Base-by-base conservation (phyloP, 371 early-diverging fungal genomes). In the Smittium culicis region DNA sequence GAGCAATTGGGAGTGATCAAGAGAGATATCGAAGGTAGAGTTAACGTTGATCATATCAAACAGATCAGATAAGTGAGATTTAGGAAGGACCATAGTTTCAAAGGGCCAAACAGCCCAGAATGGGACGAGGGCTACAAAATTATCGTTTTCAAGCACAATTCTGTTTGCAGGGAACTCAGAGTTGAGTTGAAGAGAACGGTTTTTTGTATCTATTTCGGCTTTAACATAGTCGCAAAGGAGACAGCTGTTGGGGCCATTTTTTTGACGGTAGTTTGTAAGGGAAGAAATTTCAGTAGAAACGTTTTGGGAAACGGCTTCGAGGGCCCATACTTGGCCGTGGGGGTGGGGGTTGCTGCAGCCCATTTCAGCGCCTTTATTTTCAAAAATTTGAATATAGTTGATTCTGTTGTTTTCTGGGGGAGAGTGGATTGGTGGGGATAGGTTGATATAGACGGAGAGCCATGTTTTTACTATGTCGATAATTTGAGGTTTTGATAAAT, bases 31-130 rank as follows among this genome's bases (percentile, higher is more conserved):
- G 45, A 45, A 11, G 5, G 11, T 20, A 45, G 45, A 20, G 20
- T 5, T 11, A 45, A 20, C 5, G 11, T 45, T 45, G 5, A 45
- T 45, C 11, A 45, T 35, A 45, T 45, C 45, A 45, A 45, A 45
- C 11, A 45, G 45, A 20, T 79, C 76, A 0, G 80, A 66, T 1
- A 85, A 68, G 72, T 94, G 93, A 0, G 61, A 1, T 71, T 87
- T 90, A 57, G 89, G 74, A 1, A 94, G 73, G 14, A 96, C 79
- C 79, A 96, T 75, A 30, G 87, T 87, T 73, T 96, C 97, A 71
- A 88, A 95, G 5, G 97, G 97, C 96, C 96, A 96, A 1, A 87
- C 81, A 1, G 94, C 95, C 94, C 94, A 95, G 74, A 88, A 96
- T 1, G 97, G 97, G 1, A 92, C 92, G 0, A 95, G 73, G 20